Percentiles rank a stretch among this genome's conserved stretches.
Evolutionary conservation across 2,329 filamentous ascomycete species (phyloP).

Genomic region (Ascocoryne sarcoides): DNA sequence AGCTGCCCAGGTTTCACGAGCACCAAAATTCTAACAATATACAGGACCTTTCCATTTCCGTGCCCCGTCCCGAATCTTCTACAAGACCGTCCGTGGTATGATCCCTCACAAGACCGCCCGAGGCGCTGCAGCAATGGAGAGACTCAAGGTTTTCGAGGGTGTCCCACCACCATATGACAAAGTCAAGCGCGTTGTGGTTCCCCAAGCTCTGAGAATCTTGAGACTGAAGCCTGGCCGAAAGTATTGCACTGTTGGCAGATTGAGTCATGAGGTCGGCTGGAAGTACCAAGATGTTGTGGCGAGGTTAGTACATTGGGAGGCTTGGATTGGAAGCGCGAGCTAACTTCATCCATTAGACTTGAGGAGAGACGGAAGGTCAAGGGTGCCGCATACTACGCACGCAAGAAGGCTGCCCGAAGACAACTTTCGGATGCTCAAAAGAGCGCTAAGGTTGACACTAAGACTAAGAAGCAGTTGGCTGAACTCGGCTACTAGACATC

Average conservation of each 20-base stretch:
- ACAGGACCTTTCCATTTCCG: slow-evolving; percentile 99
- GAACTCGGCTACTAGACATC: slow-evolving; percentile 76
- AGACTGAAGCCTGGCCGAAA: slow-evolving; percentile 98
- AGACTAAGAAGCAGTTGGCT: slow-evolving; percentile 83
- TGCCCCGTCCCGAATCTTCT: slow-evolving; percentile 98
- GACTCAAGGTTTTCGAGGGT: slow-evolving; percentile 99
- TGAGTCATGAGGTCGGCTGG: slow-evolving; percentile 99
- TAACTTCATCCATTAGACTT: slow-evolving; percentile 51
- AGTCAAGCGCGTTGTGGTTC: slow-evolving; percentile 99
- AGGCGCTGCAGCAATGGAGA: slow-evolving; percentile 91
- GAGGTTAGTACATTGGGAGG: slow-evolving; percentile 56
- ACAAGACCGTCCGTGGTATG: slow-evolving; percentile 99
- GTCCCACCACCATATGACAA: slow-evolving; percentile 98
- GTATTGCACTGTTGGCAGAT: slow-evolving; percentile 98
- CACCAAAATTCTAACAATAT: slow-evolving; percentile 33
- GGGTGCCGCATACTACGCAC: slow-evolving; percentile 98
- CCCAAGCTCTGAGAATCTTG: slow-evolving; percentile 93
- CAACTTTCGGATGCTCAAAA: slow-evolving; percentile 90
- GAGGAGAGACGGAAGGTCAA: slow-evolving; percentile 99
- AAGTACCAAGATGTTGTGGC: slow-evolving; percentile 99
- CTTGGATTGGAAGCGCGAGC: slow-evolving; percentile 6
- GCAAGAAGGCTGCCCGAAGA: slow-evolving; percentile 94
- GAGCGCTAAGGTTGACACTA: slow-evolving; percentile 76
- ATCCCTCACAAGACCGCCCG: slow-evolving; percentile 99
- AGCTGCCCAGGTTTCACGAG: no score